A percentile compares a stretch with the other conserved stretches of the same genome.
Evolutionary conservation across 1,139 yeast genomes (phyloP).

Genomic region (Keqinozyma sinolaborantium): DNA sequence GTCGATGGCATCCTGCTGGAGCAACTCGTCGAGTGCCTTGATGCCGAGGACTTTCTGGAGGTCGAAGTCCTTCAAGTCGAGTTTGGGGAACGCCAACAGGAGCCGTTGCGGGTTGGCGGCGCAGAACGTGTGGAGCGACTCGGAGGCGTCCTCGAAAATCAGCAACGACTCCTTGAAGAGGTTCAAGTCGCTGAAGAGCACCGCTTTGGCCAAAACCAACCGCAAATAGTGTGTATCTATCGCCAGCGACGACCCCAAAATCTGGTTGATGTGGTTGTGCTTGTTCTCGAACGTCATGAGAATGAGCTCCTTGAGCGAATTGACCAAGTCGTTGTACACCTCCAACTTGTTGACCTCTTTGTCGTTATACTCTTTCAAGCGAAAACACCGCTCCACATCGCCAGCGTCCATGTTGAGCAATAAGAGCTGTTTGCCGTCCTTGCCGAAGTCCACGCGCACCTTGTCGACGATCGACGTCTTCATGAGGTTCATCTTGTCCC

Average conservation of each 20-base stretch:
- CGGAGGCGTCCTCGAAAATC: conserved; percentile 38
- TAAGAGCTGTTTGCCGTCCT: conserved; percentile 35
- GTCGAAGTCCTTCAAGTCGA: conserved; percentile 13
- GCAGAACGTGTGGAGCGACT: conserved; percentile 17
- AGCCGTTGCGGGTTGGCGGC: conserved; percentile 18
- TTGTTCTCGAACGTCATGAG: conserved; percentile 54
- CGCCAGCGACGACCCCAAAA: conserved; percentile 5
- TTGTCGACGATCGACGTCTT: conserved; percentile 63
- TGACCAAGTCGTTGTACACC: conserved; percentile 45
- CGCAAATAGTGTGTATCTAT: conserved; percentile 7
- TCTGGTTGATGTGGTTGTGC: conserved; percentile 25
- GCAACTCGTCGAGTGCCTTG: conserved; percentile 7
- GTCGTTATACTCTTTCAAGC: conserved; percentile 26
- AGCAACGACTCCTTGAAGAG: conserved; percentile 56
- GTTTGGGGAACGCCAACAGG: conserved; percentile 5
- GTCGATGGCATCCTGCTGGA: conserved; percentile 15
- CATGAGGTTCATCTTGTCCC: conserved; percentile 41
- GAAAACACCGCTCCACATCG: conserved; percentile 10
- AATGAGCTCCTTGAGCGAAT: conserved; percentile 49
- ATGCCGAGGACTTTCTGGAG: conserved; percentile 14
- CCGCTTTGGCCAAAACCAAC: conserved; percentile 22
- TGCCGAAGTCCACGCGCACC: conserved; percentile 60
- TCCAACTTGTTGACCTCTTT: conserved; percentile 39
- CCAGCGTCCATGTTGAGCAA: conserved; percentile 4
- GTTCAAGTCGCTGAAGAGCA: conserved; percentile 42